These are phyloP conservation scores for Monosporozyma aerobia DNA, from an alignment of 805 yeast genomes.

Conservation along the genomic window DNA sequence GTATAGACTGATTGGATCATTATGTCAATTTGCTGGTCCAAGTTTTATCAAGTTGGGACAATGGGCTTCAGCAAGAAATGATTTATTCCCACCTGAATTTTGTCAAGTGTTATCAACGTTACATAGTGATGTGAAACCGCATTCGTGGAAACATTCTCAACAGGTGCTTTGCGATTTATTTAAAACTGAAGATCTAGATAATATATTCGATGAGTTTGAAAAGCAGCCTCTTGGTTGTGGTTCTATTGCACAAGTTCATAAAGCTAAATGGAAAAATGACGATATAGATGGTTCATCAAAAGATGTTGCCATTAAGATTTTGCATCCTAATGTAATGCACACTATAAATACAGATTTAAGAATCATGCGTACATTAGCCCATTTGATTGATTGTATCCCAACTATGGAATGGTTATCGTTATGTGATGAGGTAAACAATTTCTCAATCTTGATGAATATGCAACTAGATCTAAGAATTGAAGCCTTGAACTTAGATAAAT, in stretches of 20 bases:
- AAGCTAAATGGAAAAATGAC: constrained; percentile 42
- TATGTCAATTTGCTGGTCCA: constrained; percentile 84
- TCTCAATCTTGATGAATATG: constrained; percentile 72
- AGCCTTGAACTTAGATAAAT: constrained; percentile 66
- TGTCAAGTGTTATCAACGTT: constrained; percentile 68
- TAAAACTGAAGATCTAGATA: constrained; percentile 47
- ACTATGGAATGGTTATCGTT: constrained; percentile 96
- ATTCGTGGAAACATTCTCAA: constrained; percentile 53
- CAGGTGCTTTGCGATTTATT: constrained; percentile 41
- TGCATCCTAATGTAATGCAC: constrained; percentile 77
- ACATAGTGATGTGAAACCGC: constrained; percentile 78
- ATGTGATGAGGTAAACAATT: constrained; percentile 90
- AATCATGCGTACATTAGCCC: constrained; percentile 79
- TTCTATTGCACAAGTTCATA: constrained; percentile 93
- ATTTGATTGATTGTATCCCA: constrained; percentile 60
- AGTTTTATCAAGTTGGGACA: constrained; percentile 89
- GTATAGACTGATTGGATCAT: constrained; percentile 54
- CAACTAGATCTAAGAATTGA: constrained; percentile 89
- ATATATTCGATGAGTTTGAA: constrained; percentile 70
- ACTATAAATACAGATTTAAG: constrained; percentile 70
- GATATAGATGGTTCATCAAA: constrained; percentile 23
- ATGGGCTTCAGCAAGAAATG: constrained; percentile 98
- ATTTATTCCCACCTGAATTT: constrained; percentile 71
- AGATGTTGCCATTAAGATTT: constrained; percentile 81
- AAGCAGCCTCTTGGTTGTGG: constrained; percentile 89